Evolutionary conservation across 441 rosid genomes (phyloP), one percentile per base, ranked within the genome.

Genomic region (Jatropha podagrica): DNA sequence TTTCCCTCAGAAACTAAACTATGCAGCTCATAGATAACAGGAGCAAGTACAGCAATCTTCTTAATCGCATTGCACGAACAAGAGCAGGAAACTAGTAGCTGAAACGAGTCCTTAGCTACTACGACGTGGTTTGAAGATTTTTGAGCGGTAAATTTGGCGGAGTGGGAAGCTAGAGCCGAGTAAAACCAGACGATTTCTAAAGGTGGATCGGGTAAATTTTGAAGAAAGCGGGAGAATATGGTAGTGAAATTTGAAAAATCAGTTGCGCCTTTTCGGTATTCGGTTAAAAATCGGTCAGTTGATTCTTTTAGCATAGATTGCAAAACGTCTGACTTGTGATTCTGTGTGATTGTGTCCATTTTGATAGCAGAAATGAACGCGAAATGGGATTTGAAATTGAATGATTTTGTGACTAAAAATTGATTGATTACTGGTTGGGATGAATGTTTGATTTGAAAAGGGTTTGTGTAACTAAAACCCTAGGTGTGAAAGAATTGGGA

Each of bases 111-210:
- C 64, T 85, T 85, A 20, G 77, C 66, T 48, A 72, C 26, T 2
- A 76, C 48, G 14, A 87, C 75, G 49, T 75, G 81, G 52, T 65
- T 69, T 40, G 79, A 76, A 66, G 77, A 78, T 62, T 72, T 79
- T 4, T 52, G n/a, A 20, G 80, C 64, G n/a, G 77, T 68, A 6
- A 67, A 61, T 54, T 81, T 85, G 0, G 81, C 40, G 69, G 91
- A 74, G 83, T 85, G 85, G 42, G 81, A 85, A 27, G 86, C 80
- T 44, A 89, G 37, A 4, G 92, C 88, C 40, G 94, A 81, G 83
- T 89, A 88, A 80, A 92, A 90, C 95, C 92, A 92, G 40, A 86
- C 66, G 73, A 86, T 72, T 41, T 92, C 90, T 15, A 92, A 86
- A 0, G 91, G 90, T 4, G 94, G 94, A 60, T 88, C 78, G 42